phyloP scores from a whole-genome alignment of 2,329 filamentous ascomycete genomes.

The Colletotrichum australisinense region DNA sequence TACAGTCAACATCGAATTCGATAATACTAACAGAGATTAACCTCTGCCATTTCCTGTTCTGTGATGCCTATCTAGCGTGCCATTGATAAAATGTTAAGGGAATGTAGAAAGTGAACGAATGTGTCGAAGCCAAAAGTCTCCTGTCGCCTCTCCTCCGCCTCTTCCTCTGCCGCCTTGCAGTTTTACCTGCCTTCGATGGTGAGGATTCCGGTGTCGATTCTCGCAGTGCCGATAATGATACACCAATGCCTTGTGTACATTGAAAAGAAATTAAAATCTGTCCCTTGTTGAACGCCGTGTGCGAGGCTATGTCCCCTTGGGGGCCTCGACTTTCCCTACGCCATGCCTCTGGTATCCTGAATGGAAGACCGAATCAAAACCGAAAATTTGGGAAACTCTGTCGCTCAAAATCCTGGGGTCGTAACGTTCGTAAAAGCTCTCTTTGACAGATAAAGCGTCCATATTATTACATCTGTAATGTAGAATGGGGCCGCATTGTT shows the following conservation, averaged over 20 bases:
- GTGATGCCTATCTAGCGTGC: constrained; percentile 19
- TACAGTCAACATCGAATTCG: neutral
- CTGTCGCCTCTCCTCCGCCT: neutral
- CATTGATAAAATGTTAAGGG: constrained; percentile 17
- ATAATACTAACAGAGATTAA: constrained; percentile 1
- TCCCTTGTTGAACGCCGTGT: constrained; percentile 22
- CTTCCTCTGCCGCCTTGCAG: neutral
- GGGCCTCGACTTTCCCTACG: constrained; percentile 18
- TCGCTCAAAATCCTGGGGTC: constrained; percentile 33
- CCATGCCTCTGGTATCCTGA: constrained; percentile 31
- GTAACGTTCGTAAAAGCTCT: constrained; percentile 32
- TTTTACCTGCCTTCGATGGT: neutral
- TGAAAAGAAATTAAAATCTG: constrained; percentile 19
- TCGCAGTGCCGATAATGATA: constrained; percentile 6
- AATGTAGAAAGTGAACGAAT: constrained; percentile 28
- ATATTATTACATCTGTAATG: neutral
- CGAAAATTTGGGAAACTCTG: neutral
- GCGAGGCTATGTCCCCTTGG: constrained; percentile 6
- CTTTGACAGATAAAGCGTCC: neutral
- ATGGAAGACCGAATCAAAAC: constrained; percentile 19
- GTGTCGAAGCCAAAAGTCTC: constrained; percentile 28
- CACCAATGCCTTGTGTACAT: constrained; percentile 17
- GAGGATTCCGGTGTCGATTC: neutral
- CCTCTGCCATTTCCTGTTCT: neutral
- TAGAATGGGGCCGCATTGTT: neutral